Evolutionary conservation across 73 alveolate genomes (phyloP).

Genomic region (Tetrahymena borealis): DNA sequence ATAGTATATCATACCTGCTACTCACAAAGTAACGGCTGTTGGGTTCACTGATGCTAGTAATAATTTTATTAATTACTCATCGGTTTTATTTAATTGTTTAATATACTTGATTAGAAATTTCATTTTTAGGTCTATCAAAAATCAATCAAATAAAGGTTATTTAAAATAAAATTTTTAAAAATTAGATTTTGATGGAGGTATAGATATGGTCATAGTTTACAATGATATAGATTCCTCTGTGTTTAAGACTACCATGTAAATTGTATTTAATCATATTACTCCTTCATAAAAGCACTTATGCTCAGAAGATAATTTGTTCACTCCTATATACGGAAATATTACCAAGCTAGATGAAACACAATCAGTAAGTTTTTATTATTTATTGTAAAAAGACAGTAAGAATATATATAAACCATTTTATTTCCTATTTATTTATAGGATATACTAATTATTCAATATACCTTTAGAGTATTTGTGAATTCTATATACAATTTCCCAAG

Average conservation of each 20-base stretch:
- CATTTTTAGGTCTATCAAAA: no score
- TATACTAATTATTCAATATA: background rate
- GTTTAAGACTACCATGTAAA: background rate
- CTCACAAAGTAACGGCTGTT: background rate
- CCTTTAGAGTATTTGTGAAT: background rate
- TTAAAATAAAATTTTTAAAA: background rate
- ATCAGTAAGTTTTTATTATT: background rate
- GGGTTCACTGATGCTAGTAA: background rate
- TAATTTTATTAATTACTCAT: no score
- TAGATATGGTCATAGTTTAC: background rate
- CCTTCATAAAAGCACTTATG: background rate
- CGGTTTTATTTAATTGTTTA: no score
- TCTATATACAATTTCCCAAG: background rate
- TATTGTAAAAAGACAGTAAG: no score
- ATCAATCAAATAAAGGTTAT: background rate
- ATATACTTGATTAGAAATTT: no score
- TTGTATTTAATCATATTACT: background rate
- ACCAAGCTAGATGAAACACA: background rate
- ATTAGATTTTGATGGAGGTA: background rate
- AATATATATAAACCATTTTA: background rate
- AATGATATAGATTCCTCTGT: background rate
- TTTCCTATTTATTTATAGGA: background rate
- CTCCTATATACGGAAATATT: background rate
- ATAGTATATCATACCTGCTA: background rate
- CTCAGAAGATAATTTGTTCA: background rate